phyloP scores from a whole-genome alignment of 768 basidiomycete genomes.

The Clavulina sp. region DNA sequence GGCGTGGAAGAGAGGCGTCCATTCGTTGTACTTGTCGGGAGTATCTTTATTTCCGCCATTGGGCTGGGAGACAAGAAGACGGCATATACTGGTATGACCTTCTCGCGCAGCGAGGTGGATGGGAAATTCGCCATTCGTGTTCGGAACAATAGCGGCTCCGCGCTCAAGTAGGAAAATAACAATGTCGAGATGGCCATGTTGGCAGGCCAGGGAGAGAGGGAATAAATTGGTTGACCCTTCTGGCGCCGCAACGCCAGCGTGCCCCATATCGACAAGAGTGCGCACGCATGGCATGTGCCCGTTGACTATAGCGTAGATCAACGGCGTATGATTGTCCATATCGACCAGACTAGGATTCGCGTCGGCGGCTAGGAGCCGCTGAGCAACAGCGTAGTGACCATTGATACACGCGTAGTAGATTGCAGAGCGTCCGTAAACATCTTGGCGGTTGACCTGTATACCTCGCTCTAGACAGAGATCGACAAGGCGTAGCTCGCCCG shows the following conservation, averaged over 20 bases:
- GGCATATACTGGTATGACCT: slow-evolving; percentile 77
- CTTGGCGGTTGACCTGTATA: slow-evolving; percentile 52
- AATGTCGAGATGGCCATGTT: slow-evolving; percentile 73
- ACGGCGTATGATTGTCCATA: slow-evolving; percentile 86
- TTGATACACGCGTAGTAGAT: slow-evolving; percentile 95
- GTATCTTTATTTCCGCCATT: slow-evolving; percentile 59
- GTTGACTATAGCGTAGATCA: slow-evolving; percentile 80
- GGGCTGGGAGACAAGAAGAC: slow-evolving; percentile 35
- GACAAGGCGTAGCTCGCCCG: slow-evolving; percentile 62
- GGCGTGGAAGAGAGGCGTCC: slow-evolving; percentile 95
- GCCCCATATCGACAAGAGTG: slow-evolving; percentile 60
- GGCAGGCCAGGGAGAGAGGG: slow-evolving; percentile 81
- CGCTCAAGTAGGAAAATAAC: slow-evolving; percentile 57
- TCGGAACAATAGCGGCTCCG: slow-evolving; percentile 63
- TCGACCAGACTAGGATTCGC: slow-evolving; percentile 52
- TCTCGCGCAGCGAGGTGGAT: slow-evolving; percentile 90
- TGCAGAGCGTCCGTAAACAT: slow-evolving; percentile 83
- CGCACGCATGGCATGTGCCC: slow-evolving; percentile 71
- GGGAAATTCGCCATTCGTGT: slow-evolving; percentile 92
- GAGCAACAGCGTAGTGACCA: slow-evolving; percentile 62
- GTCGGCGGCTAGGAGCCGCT: slow-evolving; percentile 49
- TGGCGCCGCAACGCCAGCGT: slow-evolving; percentile 38
- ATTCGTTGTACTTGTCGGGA: slow-evolving; percentile 93
- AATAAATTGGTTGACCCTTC: slow-evolving; percentile 38
- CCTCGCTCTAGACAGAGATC: slow-evolving; percentile 59